A percentile compares a stretch with the other conserved stretches of the same genome.
Conservation (phyloP, 148 eudicot genomes). For the Suaeda aralocaspica region DNA sequence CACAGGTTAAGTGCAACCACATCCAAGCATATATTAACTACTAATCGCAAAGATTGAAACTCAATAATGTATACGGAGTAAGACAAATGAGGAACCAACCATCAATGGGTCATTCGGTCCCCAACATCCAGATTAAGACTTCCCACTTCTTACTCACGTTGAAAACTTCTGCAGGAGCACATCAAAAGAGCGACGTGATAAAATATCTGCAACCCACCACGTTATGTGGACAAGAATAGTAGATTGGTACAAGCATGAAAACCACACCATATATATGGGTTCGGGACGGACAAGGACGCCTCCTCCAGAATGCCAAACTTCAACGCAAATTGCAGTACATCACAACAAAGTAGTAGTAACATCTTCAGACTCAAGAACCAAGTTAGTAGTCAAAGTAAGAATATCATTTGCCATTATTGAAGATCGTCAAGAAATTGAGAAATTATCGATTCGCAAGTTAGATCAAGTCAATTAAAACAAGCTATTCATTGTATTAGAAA, state of each 20-base stretch:
- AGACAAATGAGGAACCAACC: neutral
- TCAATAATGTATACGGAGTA: neutral
- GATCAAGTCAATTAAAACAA: neutral
- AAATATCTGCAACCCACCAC: slow-evolving; percentile 6
- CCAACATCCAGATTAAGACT: neutral
- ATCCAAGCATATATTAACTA: no score
- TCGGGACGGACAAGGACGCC: slow-evolving; percentile 9
- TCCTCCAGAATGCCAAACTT: slow-evolving; percentile 14
- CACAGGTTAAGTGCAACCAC: no score
- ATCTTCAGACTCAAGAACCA: slow-evolving; percentile 14
- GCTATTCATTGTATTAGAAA: neutral
- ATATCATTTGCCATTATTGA: neutral
- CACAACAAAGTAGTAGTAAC: neutral
- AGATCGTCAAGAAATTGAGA: neutral
- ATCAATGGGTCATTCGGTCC: neutral
- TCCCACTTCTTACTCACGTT: neutral
- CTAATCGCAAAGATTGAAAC: no score
- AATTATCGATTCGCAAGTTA: neutral
- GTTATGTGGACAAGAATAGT: slow-evolving; percentile 13
- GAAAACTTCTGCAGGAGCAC: neutral
- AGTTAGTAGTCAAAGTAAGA: neutral
- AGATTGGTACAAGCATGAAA: neutral
- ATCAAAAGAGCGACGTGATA: neutral
- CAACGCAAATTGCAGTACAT: slow-evolving; percentile 9
- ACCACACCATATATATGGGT: slow-evolving; percentile 2